These are phyloP conservation scores for Sporothrix inflata DNA, from an alignment of 2,329 filamentous ascomycete species.

Conservation along the genomic window DNA sequence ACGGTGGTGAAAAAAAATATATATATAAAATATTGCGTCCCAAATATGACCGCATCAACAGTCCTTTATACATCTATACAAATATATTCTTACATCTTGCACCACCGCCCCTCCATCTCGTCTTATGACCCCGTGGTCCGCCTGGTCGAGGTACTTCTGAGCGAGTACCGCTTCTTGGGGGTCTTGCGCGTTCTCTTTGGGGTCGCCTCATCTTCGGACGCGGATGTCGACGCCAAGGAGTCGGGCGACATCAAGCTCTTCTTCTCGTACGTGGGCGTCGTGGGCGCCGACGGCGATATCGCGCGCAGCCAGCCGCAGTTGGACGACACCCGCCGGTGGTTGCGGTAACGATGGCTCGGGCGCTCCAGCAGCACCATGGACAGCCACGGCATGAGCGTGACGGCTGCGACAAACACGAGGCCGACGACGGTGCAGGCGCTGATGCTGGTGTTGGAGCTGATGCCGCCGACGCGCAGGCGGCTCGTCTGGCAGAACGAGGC, in stretches of 20 bases:
- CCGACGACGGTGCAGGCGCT: constrained; percentile 19
- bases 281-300: neutral
- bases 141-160: neutral
- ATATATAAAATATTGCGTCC: neutral
- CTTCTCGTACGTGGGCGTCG: neutral
- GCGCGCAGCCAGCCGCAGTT: constrained; percentile 16
- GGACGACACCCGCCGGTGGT: constrained; percentile 11
- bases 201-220: constrained; percentile 8
- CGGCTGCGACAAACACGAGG: constrained; percentile 8
- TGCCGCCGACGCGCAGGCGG: neutral
- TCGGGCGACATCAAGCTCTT: neutral
- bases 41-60: too few relatives aligned
- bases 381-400: constrained; percentile 27
- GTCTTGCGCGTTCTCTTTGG: neutral
- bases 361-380: constrained; percentile 30
- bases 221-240: neutral
- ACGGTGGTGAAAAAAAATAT: neutral
- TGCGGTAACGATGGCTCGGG: neutral
- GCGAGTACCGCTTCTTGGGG: neutral
- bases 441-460: neutral
- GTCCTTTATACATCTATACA: too few relatives aligned
- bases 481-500: constrained; percentile 12
- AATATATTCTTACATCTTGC: too few relatives aligned
- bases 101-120: neutral
- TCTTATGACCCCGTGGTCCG: neutral